These are phyloP conservation scores for Penicillium fimorum DNA, from an alignment of 495 filamentous ascomycete species.

Conservation along the genomic window DNA sequence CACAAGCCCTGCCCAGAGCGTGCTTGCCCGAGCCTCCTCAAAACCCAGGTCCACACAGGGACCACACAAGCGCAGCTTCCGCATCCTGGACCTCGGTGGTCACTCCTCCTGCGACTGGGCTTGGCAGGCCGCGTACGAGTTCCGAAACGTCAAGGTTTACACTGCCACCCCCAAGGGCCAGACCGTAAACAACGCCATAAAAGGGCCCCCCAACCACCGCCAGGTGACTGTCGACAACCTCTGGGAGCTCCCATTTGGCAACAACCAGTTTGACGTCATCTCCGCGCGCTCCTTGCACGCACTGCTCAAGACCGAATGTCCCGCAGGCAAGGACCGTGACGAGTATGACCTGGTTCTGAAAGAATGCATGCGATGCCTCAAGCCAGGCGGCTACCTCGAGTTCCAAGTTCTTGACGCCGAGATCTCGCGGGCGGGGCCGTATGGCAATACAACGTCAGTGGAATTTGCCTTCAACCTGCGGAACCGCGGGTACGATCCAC, in stretches of 20 bases:
- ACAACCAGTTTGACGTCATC: constrained; percentile 88
- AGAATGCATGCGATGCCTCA: constrained; percentile 87
- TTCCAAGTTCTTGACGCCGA: constrained; percentile 87
- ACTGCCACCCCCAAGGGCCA: constrained; percentile 75
- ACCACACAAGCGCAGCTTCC: constrained; percentile 27
- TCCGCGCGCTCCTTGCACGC: constrained; percentile 86
- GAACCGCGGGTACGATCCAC: constrained; percentile 82
- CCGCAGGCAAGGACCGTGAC: constrained; percentile 57
- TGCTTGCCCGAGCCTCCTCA: constrained; percentile 33
- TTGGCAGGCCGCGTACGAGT: constrained; percentile 84
- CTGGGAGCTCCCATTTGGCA: constrained; percentile 80
- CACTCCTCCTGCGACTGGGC: constrained; percentile 88
- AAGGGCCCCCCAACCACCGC: constrained; percentile 84
- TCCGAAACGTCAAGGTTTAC: constrained; percentile 80
- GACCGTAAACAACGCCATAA: constrained; percentile 64
- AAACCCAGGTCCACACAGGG: constrained; percentile 3
- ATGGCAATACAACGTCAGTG: constrained; percentile 73
- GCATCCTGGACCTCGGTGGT: constrained; percentile 87
- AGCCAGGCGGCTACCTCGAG: constrained; percentile 89
- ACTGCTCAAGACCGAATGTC: constrained; percentile 65
- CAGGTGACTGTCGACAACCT: constrained; percentile 70
- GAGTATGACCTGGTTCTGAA: constrained; percentile 83
- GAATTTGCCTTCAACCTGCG: constrained; percentile 88
- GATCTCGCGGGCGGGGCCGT: constrained; percentile 75
- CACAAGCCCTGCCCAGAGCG: constrained; percentile 67